phyloP scores from a whole-genome alignment of 2,329 filamentous ascomycete genomes.

The Fusarium falciforme region DNA sequence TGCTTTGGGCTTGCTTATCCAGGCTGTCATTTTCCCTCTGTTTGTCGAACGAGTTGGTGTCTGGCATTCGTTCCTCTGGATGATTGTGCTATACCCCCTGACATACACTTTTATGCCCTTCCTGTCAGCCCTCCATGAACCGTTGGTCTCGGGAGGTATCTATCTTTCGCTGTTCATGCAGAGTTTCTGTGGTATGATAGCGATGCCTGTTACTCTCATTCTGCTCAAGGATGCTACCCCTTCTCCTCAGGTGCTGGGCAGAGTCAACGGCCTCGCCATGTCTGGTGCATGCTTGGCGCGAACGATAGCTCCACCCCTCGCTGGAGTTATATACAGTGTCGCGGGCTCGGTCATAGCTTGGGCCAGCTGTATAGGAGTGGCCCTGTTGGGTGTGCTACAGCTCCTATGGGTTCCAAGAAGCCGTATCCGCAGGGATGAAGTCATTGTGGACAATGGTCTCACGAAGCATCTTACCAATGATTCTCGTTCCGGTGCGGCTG shows the following conservation, averaged over 20 bases:
- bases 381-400: constrained; percentile 36
- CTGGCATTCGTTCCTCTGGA: constrained; percentile 73
- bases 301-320: constrained; percentile 76
- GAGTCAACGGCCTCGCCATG: constrained; percentile 79
- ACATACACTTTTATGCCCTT: constrained; percentile 78
- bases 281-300: constrained; percentile 77
- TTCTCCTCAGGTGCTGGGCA: constrained; percentile 70
- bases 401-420: constrained; percentile 36
- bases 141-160: constrained; percentile 68
- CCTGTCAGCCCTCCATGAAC: constrained; percentile 67
- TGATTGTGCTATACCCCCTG: constrained; percentile 73
- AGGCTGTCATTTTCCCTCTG: constrained; percentile 76
- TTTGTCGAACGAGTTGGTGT: constrained; percentile 73
- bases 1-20: constrained; percentile 77
- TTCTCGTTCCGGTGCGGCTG: neutral
- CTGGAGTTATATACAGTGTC: constrained; percentile 73
- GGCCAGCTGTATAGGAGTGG: constrained; percentile 50
- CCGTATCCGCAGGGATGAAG: constrained; percentile 10
- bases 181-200: constrained; percentile 75
- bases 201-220: constrained; percentile 76
- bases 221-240: constrained; percentile 79
- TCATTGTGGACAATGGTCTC: constrained; percentile 35
- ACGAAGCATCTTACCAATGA: constrained; percentile 28
- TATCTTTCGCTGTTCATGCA: constrained; percentile 74
- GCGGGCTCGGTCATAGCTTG: constrained; percentile 61